Percentiles rank a stretch among this genome's conserved stretches.
Conservation (phyloP, 1,139 yeast species). For the Groenewaldozyma sp. region DNA sequence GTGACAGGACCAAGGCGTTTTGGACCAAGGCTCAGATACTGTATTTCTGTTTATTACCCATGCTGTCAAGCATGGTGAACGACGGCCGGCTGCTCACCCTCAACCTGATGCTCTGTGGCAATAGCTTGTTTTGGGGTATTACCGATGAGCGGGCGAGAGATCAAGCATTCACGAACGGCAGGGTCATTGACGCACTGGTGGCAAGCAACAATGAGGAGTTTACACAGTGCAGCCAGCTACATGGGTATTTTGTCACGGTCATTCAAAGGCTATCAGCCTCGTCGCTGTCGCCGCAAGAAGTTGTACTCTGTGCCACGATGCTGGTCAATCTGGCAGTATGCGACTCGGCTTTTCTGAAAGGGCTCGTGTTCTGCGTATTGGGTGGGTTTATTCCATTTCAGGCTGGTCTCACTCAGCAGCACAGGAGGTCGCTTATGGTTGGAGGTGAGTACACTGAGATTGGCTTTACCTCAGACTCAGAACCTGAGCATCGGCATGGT, state of each 20-base stretch:
- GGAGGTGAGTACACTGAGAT: constrained; percentile 1
- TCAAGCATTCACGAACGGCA: not conserved
- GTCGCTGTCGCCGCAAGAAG: constrained; percentile 19
- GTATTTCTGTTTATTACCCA: not conserved
- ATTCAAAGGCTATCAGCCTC: constrained; percentile 12
- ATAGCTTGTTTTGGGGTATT: not conserved
- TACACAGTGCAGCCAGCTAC: constrained; percentile 14
- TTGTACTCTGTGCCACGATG: constrained; percentile 17
- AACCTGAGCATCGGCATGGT: no score
- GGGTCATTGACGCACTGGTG: not conserved
- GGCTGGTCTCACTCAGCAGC: constrained; percentile 13
- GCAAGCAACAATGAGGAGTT: constrained; percentile 1
- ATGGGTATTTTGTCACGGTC: constrained; percentile 12
- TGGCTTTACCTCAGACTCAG: no score
- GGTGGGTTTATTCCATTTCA: constrained; percentile 14
- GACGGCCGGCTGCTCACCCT: not conserved
- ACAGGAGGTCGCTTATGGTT: constrained; percentile 13
- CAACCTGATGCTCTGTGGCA: not conserved
- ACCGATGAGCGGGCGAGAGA: not conserved
- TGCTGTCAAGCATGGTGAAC: not conserved
- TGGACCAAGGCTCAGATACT: not conserved
- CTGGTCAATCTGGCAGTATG: constrained; percentile 13
- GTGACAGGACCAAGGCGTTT: not conserved
- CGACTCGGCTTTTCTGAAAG: constrained; percentile 7
- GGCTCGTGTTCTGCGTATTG: constrained; percentile 14